Evolutionary conservation across 345 rosid genomes (phyloP).

Genomic region (Eucalyptus pauciflora): DNA sequence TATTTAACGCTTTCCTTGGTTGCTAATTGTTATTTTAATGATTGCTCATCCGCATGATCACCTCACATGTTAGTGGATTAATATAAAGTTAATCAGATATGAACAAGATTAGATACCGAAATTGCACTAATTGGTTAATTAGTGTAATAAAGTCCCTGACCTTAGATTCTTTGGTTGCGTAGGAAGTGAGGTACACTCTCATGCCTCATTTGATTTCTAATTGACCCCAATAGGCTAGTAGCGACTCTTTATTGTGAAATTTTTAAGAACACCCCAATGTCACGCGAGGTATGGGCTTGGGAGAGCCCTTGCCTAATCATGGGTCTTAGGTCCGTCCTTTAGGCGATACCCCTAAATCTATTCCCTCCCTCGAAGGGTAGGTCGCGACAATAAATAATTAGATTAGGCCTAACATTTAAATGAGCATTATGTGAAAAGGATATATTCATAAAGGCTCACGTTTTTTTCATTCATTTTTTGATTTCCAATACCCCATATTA

Average conservation of each 20-base stretch:
- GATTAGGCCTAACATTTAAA: too few relatives aligned
- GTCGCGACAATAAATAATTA: too few relatives aligned
- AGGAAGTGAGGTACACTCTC: too few relatives aligned
- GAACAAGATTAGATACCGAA: rapidly evolving
- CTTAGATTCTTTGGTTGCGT: rapidly evolving
- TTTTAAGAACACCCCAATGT: too few relatives aligned
- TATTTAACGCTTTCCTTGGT: too few relatives aligned
- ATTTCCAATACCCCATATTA: too few relatives aligned
- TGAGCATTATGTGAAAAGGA: too few relatives aligned
- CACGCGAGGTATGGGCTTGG: rapidly evolving
- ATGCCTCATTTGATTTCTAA: rapidly evolving
- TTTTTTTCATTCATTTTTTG: too few relatives aligned
- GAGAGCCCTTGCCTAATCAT: too few relatives aligned
- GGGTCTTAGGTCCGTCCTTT: rapidly evolving
- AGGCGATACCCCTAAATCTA: rapidly evolving
- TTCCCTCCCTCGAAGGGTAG: rapidly evolving
- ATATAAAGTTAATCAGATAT: rapidly evolving
- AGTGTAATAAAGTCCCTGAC: rapidly evolving
- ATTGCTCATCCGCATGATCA: rapidly evolving
- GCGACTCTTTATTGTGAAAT: rapidly evolving
- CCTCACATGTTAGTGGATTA: rapidly evolving
- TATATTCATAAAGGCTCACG: rapidly evolving
- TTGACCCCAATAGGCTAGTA: rapidly evolving
- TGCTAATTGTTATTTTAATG: too few relatives aligned
- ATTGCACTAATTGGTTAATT: too few relatives aligned